A percentile compares a stretch with the other conserved stretches of the same genome.
Evolutionary conservation across 2,329 filamentous ascomycete species (phyloP).

Genomic region (Coniosporium tulheliwenetii): DNA sequence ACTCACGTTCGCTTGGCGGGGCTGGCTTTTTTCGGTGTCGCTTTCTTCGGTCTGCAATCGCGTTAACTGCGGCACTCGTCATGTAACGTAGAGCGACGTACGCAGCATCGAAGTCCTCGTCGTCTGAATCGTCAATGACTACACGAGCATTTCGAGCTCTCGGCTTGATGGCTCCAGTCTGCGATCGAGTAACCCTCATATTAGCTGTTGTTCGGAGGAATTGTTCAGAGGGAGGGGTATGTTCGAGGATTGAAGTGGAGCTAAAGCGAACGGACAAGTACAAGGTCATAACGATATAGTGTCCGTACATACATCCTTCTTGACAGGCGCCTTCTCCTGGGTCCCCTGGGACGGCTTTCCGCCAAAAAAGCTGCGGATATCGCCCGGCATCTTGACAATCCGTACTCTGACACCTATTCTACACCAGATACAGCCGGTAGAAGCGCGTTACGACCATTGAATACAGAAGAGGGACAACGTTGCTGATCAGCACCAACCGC

Average conservation of each 20-base stretch:
- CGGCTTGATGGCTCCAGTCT: no score
- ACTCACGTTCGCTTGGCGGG: conserved; percentile 41
- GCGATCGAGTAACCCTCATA: no score
- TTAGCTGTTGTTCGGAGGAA: no score
- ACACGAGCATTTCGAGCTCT: conserved; percentile 34
- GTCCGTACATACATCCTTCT: conserved; percentile 18
- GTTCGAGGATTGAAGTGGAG: no score
- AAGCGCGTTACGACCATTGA: no score
- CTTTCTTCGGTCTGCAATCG: conserved; percentile 17
- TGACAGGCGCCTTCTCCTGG: conserved; percentile 22
- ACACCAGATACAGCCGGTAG: no score
- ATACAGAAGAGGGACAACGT: conserved; percentile 1
- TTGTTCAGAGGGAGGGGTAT: no score
- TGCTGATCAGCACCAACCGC: background rate
- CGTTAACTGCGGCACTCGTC: conserved; percentile 9
- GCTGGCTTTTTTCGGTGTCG: conserved; percentile 39
- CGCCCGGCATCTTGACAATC: conserved; percentile 47
- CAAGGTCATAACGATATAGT: no score
- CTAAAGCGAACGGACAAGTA: no score
- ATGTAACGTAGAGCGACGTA: conserved; percentile 9
- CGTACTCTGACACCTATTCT: no score
- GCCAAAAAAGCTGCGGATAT: conserved; percentile 85
- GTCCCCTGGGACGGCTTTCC: conserved; percentile 50
- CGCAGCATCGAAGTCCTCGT: conserved; percentile 35
- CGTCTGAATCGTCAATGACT: conserved; percentile 69